phyloP scores from a whole-genome alignment of 2,329 filamentous ascomycete genomes.

The Diaporthe citrichinensis region DNA sequence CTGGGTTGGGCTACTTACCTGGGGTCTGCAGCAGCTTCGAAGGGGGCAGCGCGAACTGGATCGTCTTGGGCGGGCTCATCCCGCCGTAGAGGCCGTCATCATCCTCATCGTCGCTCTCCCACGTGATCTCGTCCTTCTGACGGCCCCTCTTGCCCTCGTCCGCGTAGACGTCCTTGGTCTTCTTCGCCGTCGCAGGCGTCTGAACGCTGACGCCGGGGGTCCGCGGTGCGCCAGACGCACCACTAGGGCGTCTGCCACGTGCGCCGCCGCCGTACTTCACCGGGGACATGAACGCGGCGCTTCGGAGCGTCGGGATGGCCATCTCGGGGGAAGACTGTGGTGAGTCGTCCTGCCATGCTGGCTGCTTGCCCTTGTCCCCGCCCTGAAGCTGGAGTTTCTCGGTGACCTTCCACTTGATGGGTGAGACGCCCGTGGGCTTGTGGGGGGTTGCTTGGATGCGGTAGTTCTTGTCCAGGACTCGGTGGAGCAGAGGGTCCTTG shows the following conservation, averaged over 20 bases:
- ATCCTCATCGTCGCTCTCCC: slow-evolving; percentile 82
- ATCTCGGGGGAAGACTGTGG: slow-evolving; percentile 83
- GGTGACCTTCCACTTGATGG: slow-evolving; percentile 58
- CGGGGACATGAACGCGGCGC: slow-evolving; percentile 88
- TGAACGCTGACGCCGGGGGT: slow-evolving; percentile 90
- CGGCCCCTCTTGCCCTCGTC: slow-evolving; percentile 46
- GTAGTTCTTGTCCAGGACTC: slow-evolving; percentile 95
- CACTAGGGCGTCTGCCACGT: slow-evolving; percentile 41
- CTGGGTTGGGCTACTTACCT: slow-evolving; percentile 61
- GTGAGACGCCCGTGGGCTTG: slow-evolving; percentile 64
- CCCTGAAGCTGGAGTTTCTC: slow-evolving; percentile 44
- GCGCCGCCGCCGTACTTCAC: slow-evolving; percentile 55
- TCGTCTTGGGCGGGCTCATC: slow-evolving; percentile 93
- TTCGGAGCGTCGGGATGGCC: slow-evolving; percentile 84
- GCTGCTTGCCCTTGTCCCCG: slow-evolving; percentile 51
- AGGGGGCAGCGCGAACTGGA: slow-evolving; percentile 85
- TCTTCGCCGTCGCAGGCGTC: slow-evolving; percentile 74
- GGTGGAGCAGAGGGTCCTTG: slow-evolving; percentile 87
- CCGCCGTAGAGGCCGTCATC: slow-evolving; percentile 75
- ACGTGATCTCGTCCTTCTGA: slow-evolving; percentile 69
- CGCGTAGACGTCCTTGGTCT: slow-evolving; percentile 65
- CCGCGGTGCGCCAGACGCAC: slow-evolving; percentile 65
- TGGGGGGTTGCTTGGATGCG: slow-evolving; percentile 93
- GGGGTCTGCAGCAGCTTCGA: slow-evolving; percentile 85
- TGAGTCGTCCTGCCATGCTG: slow-evolving; percentile 66